Evolutionary conservation across 2,329 filamentous ascomycete genomes (phyloP).

Genomic region (Paraconiothyrium brasiliense): DNA sequence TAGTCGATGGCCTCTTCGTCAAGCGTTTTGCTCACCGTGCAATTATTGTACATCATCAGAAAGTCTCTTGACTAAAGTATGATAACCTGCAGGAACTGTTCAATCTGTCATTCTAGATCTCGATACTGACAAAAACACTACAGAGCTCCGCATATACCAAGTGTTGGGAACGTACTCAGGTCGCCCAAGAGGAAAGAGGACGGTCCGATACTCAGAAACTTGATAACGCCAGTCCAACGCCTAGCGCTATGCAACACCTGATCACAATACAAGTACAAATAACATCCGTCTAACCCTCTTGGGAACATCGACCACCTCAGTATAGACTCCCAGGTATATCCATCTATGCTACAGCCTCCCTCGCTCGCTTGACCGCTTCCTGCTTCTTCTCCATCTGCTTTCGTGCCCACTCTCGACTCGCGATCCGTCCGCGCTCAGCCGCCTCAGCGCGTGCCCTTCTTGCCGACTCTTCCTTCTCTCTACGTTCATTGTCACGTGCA

Average conservation of each 20-base stretch:
- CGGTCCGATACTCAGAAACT: too few species aligned
- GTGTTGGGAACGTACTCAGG: too few species aligned
- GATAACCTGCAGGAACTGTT: too few species aligned
- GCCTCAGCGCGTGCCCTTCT: slow-evolving; percentile 57
- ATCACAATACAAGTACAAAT: neutral
- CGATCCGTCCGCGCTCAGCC: slow-evolving; percentile 55
- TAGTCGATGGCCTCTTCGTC: too few species aligned
- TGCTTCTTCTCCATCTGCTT: slow-evolving; percentile 54
- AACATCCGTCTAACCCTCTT: neutral
- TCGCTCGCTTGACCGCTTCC: slow-evolving; percentile 19
- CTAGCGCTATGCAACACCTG: neutral
- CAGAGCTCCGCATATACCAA: too few species aligned
- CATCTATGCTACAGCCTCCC: neutral
- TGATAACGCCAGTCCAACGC: neutral
- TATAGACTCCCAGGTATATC: too few species aligned
- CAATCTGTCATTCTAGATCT: too few species aligned
- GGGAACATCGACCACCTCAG: neutral
- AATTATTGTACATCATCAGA: too few species aligned
- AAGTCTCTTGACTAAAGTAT: too few species aligned
- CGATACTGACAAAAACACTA: too few species aligned
- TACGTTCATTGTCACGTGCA: slow-evolving; percentile 51
- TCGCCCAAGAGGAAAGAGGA: too few species aligned
- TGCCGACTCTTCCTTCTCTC: slow-evolving; percentile 59
- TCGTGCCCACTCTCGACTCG: slow-evolving; percentile 60
- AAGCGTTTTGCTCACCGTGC: too few species aligned